A percentile compares a stretch with the other conserved stretches of the same genome.
Conservation (phyloP, 805 yeast species). For the Komagataella mondaviorum region DNA sequence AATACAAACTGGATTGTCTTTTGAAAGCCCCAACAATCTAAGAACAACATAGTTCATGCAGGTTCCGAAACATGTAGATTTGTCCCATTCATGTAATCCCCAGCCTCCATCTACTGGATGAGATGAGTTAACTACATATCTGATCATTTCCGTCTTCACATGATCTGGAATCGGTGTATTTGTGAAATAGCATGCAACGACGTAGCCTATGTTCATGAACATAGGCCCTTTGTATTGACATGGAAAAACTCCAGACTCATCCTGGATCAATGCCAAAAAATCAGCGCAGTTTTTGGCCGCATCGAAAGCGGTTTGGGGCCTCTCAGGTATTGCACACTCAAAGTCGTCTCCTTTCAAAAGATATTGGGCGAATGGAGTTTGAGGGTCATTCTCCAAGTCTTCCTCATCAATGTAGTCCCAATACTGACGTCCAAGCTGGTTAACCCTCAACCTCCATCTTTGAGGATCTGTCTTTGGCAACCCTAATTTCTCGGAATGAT, state of each 20-base stretch:
- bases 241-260: slow-evolving; percentile 78
- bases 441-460: slow-evolving; percentile 65
- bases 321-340: slow-evolving; percentile 9
- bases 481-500: slow-evolving; percentile 60
- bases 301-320: slow-evolving; percentile 24
- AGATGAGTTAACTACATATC: slow-evolving; percentile 82
- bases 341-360: slow-evolving; percentile 25
- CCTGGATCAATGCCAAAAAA: slow-evolving; percentile 62
- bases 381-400: slow-evolving; percentile 28
- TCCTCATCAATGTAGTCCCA: slow-evolving; percentile 56
- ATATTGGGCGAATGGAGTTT: slow-evolving; percentile 43
- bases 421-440: slow-evolving; percentile 60
- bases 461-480: slow-evolving; percentile 53
- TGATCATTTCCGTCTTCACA: slow-evolving; percentile 52
- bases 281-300: slow-evolving; percentile 66
- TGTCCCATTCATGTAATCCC: slow-evolving; percentile 91
- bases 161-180: slow-evolving; percentile 55
- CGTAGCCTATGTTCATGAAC: slow-evolving; percentile 90
- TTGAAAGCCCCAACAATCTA: slow-evolving; percentile 64
- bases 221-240: slow-evolving; percentile 94
- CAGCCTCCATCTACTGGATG: slow-evolving; percentile 99
- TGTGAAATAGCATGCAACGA: slow-evolving; percentile 61
- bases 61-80: slow-evolving; percentile 93
- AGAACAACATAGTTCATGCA: slow-evolving; percentile 73
- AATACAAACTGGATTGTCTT: slow-evolving; percentile 62